Evolutionary conservation across 73 alveolate genomes (phyloP), one percentile per base, ranked within the genome.

Genomic region (Paramecium pentaurelia): DNA sequence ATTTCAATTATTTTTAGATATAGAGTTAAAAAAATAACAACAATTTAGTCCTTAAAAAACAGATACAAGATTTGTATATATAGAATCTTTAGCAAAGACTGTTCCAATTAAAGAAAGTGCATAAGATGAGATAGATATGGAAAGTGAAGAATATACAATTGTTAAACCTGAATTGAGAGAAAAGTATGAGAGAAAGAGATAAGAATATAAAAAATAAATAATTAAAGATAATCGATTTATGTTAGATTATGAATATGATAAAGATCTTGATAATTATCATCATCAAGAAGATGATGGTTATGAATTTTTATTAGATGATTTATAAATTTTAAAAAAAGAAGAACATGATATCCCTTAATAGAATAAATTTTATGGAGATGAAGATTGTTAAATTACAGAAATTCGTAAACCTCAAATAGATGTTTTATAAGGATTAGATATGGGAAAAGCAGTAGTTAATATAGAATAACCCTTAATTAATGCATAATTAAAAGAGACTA

Each of bases 321-420:
- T 71, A 9, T 0, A 49, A 49, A 71, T 71, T 71, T 11, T 71
- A 34, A 71, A 71, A 34, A 71, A 71, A 71, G 86, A 71, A 71
- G 86, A 71, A 38, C 36, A 32, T 18, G 32, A 32, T n/a, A 71
- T 1, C 7, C 1, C 27, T 27, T 10, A 60, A 16, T 27, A 60
- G 38, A 30, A 60, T 60, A 71, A 71, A 32, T 71, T 71, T 71
- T 28, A 71, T 32, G 86, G 86, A 27, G 89, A 77, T 77, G 89
- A 77, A 34, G 89, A 77, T 12, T 77, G 89, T 42, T 38, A 38
- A 11, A 77, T 77, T 14, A 44, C 86, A 11, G 86, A 34, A 34
- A 20, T 38, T 10, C 40, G 71, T 10, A 77, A 77, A 42, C 38
- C 47, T 9, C 6, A 77, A 38, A 34, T 27, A 38, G 71, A 44